These are phyloP conservation scores for Monilinia laxa DNA, from an alignment of 2,329 filamentous ascomycete species.

Conservation along the genomic window DNA sequence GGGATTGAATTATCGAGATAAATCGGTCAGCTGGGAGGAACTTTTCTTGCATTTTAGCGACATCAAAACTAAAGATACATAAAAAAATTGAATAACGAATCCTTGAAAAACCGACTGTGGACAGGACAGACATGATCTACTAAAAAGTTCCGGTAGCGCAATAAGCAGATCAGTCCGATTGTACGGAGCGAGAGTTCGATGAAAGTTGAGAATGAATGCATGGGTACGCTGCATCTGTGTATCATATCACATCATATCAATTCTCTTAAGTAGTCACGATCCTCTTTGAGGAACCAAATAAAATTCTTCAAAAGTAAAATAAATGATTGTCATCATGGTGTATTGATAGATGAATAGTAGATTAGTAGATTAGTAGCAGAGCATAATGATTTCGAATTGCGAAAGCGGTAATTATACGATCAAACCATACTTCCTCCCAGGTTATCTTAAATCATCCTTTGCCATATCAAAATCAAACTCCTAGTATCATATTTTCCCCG, in stretches of 20 bases:
- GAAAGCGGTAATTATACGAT: too few species aligned
- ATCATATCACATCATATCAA: slow-evolving; percentile 14
- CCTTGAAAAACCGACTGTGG: neutral
- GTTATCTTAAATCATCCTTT: too few species aligned
- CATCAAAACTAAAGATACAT: neutral
- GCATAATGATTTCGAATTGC: too few species aligned
- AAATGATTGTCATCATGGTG: too few species aligned
- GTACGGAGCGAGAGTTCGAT: neutral
- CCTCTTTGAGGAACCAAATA: neutral
- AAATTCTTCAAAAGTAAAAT: neutral
- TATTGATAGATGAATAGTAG: too few species aligned
- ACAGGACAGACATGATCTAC: neutral
- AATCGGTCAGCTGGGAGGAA: neutral
- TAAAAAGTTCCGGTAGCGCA: neutral
- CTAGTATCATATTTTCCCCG: too few species aligned
- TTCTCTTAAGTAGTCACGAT: neutral
- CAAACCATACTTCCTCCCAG: too few species aligned
- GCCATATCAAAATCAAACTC: too few species aligned
- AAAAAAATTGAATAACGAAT: slow-evolving; percentile 3
- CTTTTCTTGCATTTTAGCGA: neutral
- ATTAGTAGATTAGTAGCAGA: too few species aligned
- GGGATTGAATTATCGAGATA: slow-evolving; percentile 11
- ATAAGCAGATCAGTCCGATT: neutral
- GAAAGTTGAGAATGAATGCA: neutral
- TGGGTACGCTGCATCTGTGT: slow-evolving; percentile 8